Evolutionary conservation across 2,329 filamentous ascomycete genomes (phyloP).

Genomic region (Beauveria australis): DNA sequence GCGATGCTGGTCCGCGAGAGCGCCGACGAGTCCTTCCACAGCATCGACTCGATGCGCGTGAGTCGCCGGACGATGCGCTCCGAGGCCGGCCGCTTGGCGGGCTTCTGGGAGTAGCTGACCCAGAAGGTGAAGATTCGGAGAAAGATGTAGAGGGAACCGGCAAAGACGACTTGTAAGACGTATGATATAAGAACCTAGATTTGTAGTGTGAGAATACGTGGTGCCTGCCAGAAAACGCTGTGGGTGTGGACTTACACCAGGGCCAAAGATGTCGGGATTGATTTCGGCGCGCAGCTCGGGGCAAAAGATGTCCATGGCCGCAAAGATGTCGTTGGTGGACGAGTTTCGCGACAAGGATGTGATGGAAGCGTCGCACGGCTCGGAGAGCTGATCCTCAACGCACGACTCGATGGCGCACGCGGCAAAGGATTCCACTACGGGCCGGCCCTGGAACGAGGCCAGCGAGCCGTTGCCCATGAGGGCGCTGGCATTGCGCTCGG

Average conservation of each 20-base stretch:
- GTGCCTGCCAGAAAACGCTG: background rate
- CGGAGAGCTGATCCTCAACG: slow-evolving; percentile 24
- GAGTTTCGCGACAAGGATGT: slow-evolving; percentile 20
- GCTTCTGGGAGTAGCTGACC: slow-evolving; percentile 24
- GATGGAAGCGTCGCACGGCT: slow-evolving; percentile 23
- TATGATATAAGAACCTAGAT: slow-evolving; percentile 30
- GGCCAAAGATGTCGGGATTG: slow-evolving; percentile 31
- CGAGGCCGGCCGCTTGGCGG: slow-evolving; percentile 14
- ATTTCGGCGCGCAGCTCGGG: slow-evolving; percentile 28
- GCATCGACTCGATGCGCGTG: slow-evolving; percentile 28
- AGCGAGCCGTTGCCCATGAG: slow-evolving; percentile 27
- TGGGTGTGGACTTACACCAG: slow-evolving; percentile 23
- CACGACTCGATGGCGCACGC: slow-evolving; percentile 28
- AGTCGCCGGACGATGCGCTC: slow-evolving; percentile 21
- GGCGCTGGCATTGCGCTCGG: slow-evolving; percentile 27
- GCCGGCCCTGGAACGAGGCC: slow-evolving; percentile 22
- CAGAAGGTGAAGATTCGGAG: slow-evolving; percentile 29
- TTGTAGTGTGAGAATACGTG: background rate
- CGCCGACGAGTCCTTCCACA: slow-evolving; percentile 29
- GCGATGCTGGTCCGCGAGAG: slow-evolving; percentile 30
- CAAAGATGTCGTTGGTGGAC: slow-evolving; percentile 22
- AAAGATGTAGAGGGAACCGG: slow-evolving; percentile 24
- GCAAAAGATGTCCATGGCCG: slow-evolving; percentile 27
- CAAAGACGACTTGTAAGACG: slow-evolving; percentile 29
- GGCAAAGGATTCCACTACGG: slow-evolving; percentile 25